Base-by-base conservation (phyloP, 148 eudicot genomes). In the Polygonum aviculare region DNA sequence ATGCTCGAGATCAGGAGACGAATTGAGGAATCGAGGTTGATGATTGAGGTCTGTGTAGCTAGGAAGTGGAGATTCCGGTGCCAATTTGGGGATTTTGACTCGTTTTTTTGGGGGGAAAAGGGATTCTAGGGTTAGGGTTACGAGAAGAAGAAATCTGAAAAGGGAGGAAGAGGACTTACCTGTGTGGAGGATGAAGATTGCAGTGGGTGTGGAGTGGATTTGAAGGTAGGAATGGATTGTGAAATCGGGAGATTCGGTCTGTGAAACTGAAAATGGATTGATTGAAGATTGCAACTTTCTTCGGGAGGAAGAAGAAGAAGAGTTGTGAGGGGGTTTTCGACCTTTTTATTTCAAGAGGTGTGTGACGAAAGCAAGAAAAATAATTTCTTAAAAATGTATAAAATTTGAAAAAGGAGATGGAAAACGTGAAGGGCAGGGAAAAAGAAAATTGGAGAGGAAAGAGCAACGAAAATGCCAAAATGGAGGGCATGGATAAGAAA, bases 311-410 rank as follows among this genome's bases (percentile, higher is more conserved):
- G 73, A 31, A 10, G 15, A 54, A 19, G 16, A 4, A 33, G 31
- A 33, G 31, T 26, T 38, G 15, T 14, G 3, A 6, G 36, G 72
- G 36, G 72, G 3, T 67, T 19, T 67, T 67, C 40, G 15, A 12
- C 31, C n/a, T 10, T 57, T 57, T 49, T 36, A 72, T 79, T 79
- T 79, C 47, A 3, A 78, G 62, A 47, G 75, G 54, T 51, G 78
- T 35, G 74, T 18, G 35, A 40, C 44, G 54, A 75, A 75, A 40
- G 81, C 51, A 49, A 79, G 36, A 48, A 54, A n/a, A 48, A 7
- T 4, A 60, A 76, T 47, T 26, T 0, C 9, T 0, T 3, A 5
- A 69, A 16, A 21, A 35, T 0, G 31, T 26, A 26, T 52, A 0
- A 67, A 35, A 67, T 35, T 67, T 6, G 0, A 67, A 1, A 15